phyloP scores from a whole-genome alignment of 257 asterid genomes.

The Solanum bulbocastanum region DNA sequence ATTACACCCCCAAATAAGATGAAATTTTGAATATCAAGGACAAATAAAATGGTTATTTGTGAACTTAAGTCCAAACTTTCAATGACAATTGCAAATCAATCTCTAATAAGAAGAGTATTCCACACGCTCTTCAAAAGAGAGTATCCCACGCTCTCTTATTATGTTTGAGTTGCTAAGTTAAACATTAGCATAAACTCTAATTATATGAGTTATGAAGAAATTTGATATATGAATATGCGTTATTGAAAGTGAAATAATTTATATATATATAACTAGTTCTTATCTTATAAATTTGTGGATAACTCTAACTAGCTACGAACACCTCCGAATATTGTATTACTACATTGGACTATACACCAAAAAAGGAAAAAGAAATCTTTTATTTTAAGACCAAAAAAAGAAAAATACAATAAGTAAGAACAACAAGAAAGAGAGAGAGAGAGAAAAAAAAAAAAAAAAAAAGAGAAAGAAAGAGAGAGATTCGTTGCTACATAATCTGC shows the following conservation, averaged over 20 bases:
- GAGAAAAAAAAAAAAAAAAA: neutral
- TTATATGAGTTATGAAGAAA: no score
- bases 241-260: no score
- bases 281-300: fast-evolving
- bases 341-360: neutral
- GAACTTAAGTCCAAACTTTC: neutral
- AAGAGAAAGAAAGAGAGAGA: constrained; percentile 5
- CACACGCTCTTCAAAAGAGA: neutral
- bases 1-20: neutral
- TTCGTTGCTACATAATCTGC: constrained; percentile 50
- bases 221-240: no score
- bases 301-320: neutral
- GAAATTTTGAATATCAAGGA: neutral
- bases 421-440: constrained; percentile 12
- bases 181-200: no score
- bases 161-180: neutral
- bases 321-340: no score
- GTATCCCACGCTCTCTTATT: neutral
- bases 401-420: neutral
- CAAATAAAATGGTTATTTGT: neutral
- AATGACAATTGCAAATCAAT: neutral
- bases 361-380: neutral
- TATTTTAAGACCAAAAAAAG: neutral
- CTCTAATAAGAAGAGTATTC: neutral
- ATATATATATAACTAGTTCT: neutral